phyloP scores from a whole-genome alignment of 2,329 filamentous ascomycete genomes.

The Aspergillus sp. region DNA sequence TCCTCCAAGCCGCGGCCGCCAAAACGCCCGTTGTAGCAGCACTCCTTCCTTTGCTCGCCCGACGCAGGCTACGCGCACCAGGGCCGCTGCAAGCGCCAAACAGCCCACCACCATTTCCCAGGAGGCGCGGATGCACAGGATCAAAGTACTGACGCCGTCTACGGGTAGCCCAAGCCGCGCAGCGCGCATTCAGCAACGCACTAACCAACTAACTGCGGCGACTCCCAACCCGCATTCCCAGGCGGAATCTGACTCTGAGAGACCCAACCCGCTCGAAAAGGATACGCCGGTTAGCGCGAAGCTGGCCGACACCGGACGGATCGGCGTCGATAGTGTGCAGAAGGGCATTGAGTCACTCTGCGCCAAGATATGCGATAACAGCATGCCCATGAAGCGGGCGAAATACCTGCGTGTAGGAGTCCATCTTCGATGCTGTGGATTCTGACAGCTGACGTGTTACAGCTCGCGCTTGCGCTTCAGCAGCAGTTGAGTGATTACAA shows the following conservation, averaged over 20 bases:
- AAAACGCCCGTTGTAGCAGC: slow-evolving; percentile 2
- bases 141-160: slow-evolving; percentile 7
- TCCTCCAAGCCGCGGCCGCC: background rate
- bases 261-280: too few species aligned
- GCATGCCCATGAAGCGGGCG: slow-evolving; percentile 6
- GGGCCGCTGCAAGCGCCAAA: slow-evolving; percentile 3
- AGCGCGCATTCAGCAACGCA: background rate
- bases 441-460: slow-evolving; percentile 2
- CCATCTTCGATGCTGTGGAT: too few species aligned
- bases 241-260: too few species aligned
- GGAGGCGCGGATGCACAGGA: slow-evolving; percentile 5
- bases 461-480: slow-evolving; percentile 11
- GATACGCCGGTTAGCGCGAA: too few species aligned
- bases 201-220: too few species aligned
- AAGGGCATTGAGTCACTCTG: slow-evolving; percentile 8
- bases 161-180: slow-evolving; percentile 6
- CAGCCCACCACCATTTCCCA: slow-evolving; percentile 1
- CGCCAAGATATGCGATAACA: slow-evolving; percentile 5
- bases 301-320: background rate
- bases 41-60: slow-evolving; percentile 11
- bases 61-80: slow-evolving; percentile 11
- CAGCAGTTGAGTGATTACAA: slow-evolving; percentile 9
- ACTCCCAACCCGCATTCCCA: too few species aligned
- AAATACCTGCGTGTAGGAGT: slow-evolving; percentile 10
- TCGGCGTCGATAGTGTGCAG: background rate